These are phyloP conservation scores for Krasilnikovozyma curviuscula DNA, from an alignment of 768 basidiomycete genomes.

Conservation along the genomic window DNA sequence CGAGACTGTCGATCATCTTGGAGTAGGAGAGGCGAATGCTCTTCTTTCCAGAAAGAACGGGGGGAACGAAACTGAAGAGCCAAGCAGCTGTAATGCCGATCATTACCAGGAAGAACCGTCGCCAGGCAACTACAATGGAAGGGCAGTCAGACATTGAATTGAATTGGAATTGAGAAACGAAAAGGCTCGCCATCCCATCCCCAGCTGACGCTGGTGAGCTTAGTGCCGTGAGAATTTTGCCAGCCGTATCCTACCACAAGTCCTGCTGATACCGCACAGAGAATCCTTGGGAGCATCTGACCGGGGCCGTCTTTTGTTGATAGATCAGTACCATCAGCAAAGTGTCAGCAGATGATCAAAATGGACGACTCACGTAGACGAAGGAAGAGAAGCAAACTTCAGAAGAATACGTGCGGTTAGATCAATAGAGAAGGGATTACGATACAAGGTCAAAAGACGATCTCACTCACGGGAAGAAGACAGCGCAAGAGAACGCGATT, in stretches of 20 bases:
- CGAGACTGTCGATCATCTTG: conserved; percentile 47
- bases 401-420: neutral
- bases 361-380: conserved; percentile 9
- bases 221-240: conserved; percentile 34
- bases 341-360: neutral
- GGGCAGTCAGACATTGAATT: neutral
- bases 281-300: neutral
- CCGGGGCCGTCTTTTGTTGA: neutral
- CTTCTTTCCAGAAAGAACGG: neutral
- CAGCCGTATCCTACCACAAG: conserved; percentile 51
- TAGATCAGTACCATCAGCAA: neutral
- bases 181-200: too few species aligned
- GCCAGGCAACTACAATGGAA: conserved; percentile 43
- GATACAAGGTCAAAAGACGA: neutral
- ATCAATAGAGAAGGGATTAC: neutral
- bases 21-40: conserved; percentile 46
- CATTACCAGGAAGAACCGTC: conserved; percentile 38
- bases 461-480: neutral
- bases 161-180: too few species aligned
- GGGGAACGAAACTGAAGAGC: conserved; percentile 23
- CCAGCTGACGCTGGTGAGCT: conserved; percentile 25
- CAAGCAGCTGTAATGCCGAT: conserved; percentile 59
- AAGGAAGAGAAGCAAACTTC: conserved; percentile 19
- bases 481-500: conserved; percentile 29
- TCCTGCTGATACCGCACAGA: neutral